These are phyloP conservation scores for Paecilomyces formosus DNA, from an alignment of 2,329 filamentous ascomycete genomes.

Conservation along the genomic window DNA sequence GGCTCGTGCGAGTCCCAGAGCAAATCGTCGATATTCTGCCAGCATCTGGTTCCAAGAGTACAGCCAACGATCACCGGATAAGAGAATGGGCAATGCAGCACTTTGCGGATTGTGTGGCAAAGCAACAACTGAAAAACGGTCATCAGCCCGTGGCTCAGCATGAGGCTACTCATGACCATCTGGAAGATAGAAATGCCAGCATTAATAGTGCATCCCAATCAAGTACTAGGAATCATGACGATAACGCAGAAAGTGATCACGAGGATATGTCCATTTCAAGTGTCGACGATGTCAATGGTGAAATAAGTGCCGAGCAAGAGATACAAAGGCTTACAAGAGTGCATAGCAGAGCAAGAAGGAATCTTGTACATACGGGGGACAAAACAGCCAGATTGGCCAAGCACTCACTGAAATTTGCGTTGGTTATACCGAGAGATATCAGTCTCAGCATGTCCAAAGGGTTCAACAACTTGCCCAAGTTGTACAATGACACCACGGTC, in stretches of 20 bases:
- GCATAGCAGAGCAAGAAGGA: too few relatives aligned
- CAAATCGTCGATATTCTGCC: not conserved
- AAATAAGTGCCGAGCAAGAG: too few relatives aligned
- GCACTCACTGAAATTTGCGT: not conserved
- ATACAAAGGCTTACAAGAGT: too few relatives aligned
- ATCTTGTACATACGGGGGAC: not conserved
- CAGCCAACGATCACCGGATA: not conserved
- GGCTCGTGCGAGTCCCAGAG: not conserved
- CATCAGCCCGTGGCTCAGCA: not conserved
- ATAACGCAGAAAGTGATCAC: too few relatives aligned
- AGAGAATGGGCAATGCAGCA: not conserved
- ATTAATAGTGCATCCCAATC: not conserved
- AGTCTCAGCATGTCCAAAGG: not conserved
- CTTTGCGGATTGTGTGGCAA: not conserved
- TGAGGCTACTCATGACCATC: not conserved
- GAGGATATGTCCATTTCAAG: too few relatives aligned
- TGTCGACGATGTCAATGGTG: too few relatives aligned
- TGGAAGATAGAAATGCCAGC: not conserved
- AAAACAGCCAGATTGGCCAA: not conserved
- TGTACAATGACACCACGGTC: constrained; percentile 24
- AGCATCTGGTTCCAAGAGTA: not conserved
- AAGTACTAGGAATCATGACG: too few relatives aligned
- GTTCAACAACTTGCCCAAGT: not conserved
- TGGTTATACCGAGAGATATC: not conserved
- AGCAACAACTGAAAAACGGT: not conserved